Conservation (phyloP, 768 basidiomycete genomes). For the Mycena galopus region DNA sequence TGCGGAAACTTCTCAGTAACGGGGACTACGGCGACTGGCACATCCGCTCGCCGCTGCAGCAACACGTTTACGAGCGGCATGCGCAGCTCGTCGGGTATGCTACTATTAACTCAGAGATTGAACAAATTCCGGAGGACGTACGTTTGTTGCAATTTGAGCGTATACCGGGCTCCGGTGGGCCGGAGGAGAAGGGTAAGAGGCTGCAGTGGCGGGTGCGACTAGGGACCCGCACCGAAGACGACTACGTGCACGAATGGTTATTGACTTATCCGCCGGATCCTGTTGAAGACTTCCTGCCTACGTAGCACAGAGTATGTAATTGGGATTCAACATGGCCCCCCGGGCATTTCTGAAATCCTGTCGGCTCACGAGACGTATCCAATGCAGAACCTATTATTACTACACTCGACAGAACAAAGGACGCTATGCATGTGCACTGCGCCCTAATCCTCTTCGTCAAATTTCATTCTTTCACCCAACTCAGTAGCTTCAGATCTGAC, state of each 20-base stretch:
- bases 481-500: no score
- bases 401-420: no score
- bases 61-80: neutral
- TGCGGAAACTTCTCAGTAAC: neutral
- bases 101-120: neutral
- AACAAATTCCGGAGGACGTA: neutral
- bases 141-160: neutral
- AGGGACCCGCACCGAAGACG: neutral
- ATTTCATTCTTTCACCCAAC: no score
- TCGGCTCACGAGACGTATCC: no score
- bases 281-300: no score
- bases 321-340: no score
- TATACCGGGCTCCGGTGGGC: neutral
- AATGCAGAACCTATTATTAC: no score
- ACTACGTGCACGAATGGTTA: neutral
- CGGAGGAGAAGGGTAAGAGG: neutral
- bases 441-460: no score
- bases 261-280: no score
- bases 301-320: no score
- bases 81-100: neutral
- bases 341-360: no score
- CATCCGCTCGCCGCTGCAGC: neutral
- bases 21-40: constrained; percentile 7
- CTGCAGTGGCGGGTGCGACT: neutral
- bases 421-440: no score